These are phyloP conservation scores for Orbilia javanica DNA, from an alignment of 2,329 filamentous ascomycete genomes.

Conservation along the genomic window DNA sequence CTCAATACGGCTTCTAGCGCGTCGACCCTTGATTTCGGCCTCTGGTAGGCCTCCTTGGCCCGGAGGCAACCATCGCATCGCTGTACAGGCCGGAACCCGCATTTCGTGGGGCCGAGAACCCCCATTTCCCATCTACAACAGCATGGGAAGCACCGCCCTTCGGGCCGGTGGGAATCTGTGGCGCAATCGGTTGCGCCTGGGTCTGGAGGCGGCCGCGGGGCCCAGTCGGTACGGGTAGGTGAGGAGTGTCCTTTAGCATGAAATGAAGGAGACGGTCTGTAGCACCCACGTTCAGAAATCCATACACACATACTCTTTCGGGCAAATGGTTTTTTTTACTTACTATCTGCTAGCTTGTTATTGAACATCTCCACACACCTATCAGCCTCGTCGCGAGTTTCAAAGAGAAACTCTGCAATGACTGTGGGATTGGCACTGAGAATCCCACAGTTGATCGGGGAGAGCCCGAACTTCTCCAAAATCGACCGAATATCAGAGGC, in stretches of 20 bases:
- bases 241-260: conserved; percentile 60
- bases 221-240: conserved; percentile 49
- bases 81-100: conserved; percentile 40
- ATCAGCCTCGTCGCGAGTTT: conserved; percentile 78
- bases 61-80: conserved; percentile 33
- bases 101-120: conserved; percentile 59
- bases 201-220: conserved; percentile 29
- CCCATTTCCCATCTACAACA: conserved; percentile 61
- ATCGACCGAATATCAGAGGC: conserved; percentile 85
- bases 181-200: conserved; percentile 20
- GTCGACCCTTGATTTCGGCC: neutral
- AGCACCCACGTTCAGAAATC: neutral
- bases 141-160: conserved; percentile 42
- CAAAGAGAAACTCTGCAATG: conserved; percentile 81
- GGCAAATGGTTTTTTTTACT: conserved; percentile 62
- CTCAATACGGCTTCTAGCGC: conserved; percentile 46
- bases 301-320: neutral
- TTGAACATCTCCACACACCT: conserved; percentile 81
- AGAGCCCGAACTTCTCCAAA: conserved; percentile 76
- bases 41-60: conserved; percentile 7
- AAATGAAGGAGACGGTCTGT: conserved; percentile 61
- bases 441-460: conserved; percentile 76
- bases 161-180: conserved; percentile 48
- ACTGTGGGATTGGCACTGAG: conserved; percentile 78
- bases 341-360: conserved; percentile 75